phyloP scores from a whole-genome alignment of 768 basidiomycete species.

The Agaricus subrufescens region DNA sequence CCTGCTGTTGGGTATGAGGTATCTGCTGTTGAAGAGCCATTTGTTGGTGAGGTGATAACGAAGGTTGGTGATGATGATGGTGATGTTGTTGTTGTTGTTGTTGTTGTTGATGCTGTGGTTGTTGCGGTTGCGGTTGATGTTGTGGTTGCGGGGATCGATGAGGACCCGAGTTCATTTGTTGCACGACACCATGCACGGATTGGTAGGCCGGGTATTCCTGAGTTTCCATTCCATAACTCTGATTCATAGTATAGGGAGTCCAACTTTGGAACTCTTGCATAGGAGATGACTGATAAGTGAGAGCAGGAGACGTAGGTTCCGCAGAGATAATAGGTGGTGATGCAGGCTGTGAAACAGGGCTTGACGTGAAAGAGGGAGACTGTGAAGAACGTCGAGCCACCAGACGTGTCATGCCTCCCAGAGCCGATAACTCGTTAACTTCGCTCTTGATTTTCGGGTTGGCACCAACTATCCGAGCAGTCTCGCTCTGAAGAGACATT shows the following conservation, averaged over 20 bases:
- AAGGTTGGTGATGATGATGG: slow-evolving; percentile 12
- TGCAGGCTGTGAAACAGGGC: slow-evolving; percentile 40
- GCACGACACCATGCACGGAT: slow-evolving; percentile 6
- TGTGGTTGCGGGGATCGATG: slow-evolving; percentile 12
- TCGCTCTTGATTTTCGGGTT: slow-evolving; percentile 50
- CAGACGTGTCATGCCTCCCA: slow-evolving; percentile 61
- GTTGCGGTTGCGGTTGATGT: slow-evolving; percentile 8
- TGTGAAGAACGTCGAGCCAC: slow-evolving; percentile 47
- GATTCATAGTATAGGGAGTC: slow-evolving; percentile 23
- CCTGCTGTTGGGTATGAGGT: background rate
- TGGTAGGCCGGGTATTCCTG: slow-evolving; percentile 6
- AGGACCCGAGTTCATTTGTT: slow-evolving; percentile 2
- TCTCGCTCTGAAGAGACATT: slow-evolving; percentile 12
- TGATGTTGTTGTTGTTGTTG: slow-evolving; percentile 17
- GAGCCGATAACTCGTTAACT: slow-evolving; percentile 53
- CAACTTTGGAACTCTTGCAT: slow-evolving; percentile 15
- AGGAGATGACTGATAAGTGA: slow-evolving; percentile 7
- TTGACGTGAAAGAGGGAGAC: slow-evolving; percentile 41
- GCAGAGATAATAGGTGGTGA: slow-evolving; percentile 32
- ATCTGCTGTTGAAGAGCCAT: background rate
- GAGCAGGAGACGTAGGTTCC: slow-evolving; percentile 9
- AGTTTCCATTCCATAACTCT: slow-evolving; percentile 16
- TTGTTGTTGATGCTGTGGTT: slow-evolving; percentile 15
- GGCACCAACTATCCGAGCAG: slow-evolving; percentile 29
- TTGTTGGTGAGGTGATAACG: slow-evolving; percentile 2